Percentiles rank a stretch among this genome's conserved stretches.
phyloP scores from a whole-genome alignment of 192 early-diverging fungal genomes.

The Podochytrium sp. region DNA sequence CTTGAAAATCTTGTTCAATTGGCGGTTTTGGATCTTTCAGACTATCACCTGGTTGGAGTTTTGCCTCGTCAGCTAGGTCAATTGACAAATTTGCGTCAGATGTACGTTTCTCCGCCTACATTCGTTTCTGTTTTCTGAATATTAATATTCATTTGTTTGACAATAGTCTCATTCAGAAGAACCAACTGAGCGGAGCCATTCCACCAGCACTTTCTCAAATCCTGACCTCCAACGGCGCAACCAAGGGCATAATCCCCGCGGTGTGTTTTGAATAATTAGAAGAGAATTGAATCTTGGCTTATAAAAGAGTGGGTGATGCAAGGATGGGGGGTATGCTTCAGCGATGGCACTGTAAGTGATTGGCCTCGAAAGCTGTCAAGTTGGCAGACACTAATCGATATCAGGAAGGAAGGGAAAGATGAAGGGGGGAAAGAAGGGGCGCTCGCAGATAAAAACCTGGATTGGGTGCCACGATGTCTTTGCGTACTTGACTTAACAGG shows the following conservation, averaged over 20 bases:
- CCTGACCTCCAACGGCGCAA: conserved; percentile 50
- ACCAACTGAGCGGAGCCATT: conserved; percentile 1
- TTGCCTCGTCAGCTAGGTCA: not conserved
- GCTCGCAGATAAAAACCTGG: no score
- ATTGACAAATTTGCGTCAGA: not conserved
- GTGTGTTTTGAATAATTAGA: conserved; percentile 37
- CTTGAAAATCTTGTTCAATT: no score
- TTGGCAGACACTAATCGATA: conserved; percentile 11
- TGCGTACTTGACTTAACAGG: no score
- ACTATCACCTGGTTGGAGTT: not conserved
- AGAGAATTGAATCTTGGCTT: conserved; percentile 32
- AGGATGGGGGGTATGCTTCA: conserved; percentile 28
- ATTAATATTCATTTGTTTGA: no score
- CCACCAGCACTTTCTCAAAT: conserved; percentile 3
- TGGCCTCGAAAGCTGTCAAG: conserved; percentile 40
- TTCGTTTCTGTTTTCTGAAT: not conserved
- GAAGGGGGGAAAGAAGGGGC: not conserved
- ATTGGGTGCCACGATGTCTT: no score
- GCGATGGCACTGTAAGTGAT: no score
- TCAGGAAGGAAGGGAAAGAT: conserved; percentile 5
- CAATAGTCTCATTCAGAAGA: conserved; percentile 24
- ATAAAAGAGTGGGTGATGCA: conserved; percentile 49
- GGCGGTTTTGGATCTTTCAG: not conserved
- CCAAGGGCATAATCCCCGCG: conserved; percentile 47
- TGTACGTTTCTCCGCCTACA: not conserved